Conservation (phyloP, 2,329 filamentous ascomycete genomes). For the Beauveria scarabaeidicola region DNA sequence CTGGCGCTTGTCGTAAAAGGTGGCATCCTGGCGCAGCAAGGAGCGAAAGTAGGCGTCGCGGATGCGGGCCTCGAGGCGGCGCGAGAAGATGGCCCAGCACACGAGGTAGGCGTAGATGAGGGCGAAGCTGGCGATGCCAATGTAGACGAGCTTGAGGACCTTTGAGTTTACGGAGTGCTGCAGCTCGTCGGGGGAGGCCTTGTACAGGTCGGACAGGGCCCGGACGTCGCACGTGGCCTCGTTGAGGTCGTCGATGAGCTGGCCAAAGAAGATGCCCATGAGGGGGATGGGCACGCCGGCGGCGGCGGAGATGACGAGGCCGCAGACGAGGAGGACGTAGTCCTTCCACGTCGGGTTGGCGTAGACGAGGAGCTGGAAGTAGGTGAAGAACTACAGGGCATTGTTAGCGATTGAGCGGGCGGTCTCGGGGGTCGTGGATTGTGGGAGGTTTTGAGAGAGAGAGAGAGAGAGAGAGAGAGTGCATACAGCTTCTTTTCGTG, state of each 20-base stretch:
- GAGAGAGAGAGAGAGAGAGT: not conserved
- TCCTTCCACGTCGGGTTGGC: constrained; percentile 36
- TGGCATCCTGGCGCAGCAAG: constrained; percentile 51
- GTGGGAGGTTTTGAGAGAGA: no score
- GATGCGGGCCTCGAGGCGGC: constrained; percentile 54
- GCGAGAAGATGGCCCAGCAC: constrained; percentile 56
- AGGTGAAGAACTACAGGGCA: constrained; percentile 25
- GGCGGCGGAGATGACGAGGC: constrained; percentile 39
- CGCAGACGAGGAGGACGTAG: constrained; percentile 32
- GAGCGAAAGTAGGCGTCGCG: constrained; percentile 51
- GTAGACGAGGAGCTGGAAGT: constrained; percentile 37
- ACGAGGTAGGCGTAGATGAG: constrained; percentile 56
- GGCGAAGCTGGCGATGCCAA: constrained; percentile 54
- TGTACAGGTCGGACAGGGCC: constrained; percentile 7
- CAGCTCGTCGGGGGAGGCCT: constrained; percentile 19
- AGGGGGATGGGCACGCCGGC: constrained; percentile 56
- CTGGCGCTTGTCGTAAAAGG: constrained; percentile 55
- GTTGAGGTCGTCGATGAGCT: constrained; percentile 55
- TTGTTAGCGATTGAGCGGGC: not conserved
- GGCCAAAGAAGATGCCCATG: constrained; percentile 55
- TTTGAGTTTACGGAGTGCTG: constrained; percentile 43
- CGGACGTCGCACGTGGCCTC: constrained; percentile 40
- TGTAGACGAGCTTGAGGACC: constrained; percentile 53
- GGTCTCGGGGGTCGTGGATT: not conserved
- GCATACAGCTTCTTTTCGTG: constrained; percentile 5